Conservation (phyloP, 768 basidiomycete genomes). For the Termitomyces sp. region DNA sequence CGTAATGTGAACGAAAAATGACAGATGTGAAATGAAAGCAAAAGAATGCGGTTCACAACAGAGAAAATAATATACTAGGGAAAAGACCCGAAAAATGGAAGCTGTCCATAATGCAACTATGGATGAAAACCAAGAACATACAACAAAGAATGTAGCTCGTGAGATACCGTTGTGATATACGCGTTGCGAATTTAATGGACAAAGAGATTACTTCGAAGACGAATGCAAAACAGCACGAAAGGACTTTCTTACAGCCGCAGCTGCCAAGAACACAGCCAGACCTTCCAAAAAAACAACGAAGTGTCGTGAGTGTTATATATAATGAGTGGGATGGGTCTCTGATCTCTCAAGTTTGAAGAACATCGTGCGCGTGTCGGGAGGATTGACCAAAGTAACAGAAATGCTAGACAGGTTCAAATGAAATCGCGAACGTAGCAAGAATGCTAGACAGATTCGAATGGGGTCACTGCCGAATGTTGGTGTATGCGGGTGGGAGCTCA, state of each 20-base stretch:
- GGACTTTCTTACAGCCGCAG: background rate
- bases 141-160: background rate
- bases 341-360: background rate
- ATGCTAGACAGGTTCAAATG: background rate
- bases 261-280: background rate
- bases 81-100: background rate
- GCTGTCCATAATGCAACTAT: background rate
- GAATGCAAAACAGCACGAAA: background rate
- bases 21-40: background rate
- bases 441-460: background rate
- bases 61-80: background rate
- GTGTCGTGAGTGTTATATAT: background rate
- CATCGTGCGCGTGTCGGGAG: background rate
- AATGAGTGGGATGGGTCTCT: background rate
- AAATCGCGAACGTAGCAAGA: background rate
- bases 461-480: conserved; percentile 40
- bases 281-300: background rate
- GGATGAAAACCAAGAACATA: background rate
- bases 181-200: background rate
- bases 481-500: conserved; percentile 82
- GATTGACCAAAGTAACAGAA: background rate
- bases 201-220: background rate
- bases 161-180: background rate
- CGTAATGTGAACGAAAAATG: background rate
- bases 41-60: background rate